phyloP scores from a whole-genome alignment of 805 yeast genomes.

The Zygotorulaspora chibaensis region DNA sequence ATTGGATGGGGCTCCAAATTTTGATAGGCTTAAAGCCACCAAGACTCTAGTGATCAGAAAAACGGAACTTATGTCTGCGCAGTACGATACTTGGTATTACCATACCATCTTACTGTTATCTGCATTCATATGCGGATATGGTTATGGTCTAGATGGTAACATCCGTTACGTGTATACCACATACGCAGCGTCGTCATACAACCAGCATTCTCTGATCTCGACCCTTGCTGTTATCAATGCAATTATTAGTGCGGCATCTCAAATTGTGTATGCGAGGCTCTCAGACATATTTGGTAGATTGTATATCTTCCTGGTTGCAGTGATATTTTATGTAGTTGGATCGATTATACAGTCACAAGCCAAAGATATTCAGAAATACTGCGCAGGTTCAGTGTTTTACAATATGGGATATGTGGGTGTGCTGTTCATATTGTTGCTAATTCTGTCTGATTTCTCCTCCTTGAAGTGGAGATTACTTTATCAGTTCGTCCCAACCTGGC shows the following conservation, averaged over 20 bases:
- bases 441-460: constrained; percentile 62
- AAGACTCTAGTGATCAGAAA: constrained; percentile 46
- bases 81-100: constrained; percentile 37
- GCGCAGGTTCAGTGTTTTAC: constrained; percentile 52
- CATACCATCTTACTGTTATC: constrained; percentile 40
- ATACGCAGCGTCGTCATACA: constrained; percentile 48
- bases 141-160: constrained; percentile 52
- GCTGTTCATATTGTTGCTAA: constrained; percentile 49
- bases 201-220: constrained; percentile 46
- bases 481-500: constrained; percentile 64
- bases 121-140: constrained; percentile 49
- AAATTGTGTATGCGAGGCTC: constrained; percentile 51
- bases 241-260: constrained; percentile 55
- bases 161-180: constrained; percentile 47
- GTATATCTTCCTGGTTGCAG: constrained; percentile 42
- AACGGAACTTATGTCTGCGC: constrained; percentile 47
- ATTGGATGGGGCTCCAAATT: too few species aligned
- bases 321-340: constrained; percentile 51
- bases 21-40: constrained; percentile 9
- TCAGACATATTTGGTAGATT: constrained; percentile 55
- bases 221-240: constrained; percentile 49
- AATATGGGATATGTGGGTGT: constrained; percentile 60
- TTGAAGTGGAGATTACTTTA: constrained; percentile 67
- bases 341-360: constrained; percentile 56
- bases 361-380: constrained; percentile 47